phyloP scores from a whole-genome alignment of 2,329 filamentous ascomycete genomes.

The Seiridium cupressi region DNA sequence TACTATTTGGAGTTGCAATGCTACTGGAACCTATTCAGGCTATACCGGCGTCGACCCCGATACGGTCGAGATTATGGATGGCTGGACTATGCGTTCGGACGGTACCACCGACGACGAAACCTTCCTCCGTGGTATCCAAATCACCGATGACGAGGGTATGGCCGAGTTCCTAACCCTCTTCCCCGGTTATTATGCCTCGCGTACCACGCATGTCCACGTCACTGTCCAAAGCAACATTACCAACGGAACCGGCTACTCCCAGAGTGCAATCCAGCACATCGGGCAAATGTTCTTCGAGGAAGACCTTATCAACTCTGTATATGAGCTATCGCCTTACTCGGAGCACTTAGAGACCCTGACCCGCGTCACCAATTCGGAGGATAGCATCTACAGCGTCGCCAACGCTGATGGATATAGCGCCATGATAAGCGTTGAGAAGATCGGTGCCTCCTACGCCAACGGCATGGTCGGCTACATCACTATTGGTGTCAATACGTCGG shows the following conservation, averaged over 20 bases:
- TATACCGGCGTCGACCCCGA: constrained; percentile 5
- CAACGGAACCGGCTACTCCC: constrained; percentile 2
- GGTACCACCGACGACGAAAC: constrained; percentile 5
- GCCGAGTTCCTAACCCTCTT: constrained; percentile 2
- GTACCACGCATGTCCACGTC: constrained; percentile 4
- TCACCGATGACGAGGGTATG: constrained; percentile 5
- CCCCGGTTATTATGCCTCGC: constrained; percentile 1
- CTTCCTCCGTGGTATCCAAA: constrained; percentile 5
- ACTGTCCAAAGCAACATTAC: constrained; percentile 4
- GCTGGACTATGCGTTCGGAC: background rate
- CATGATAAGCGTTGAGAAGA: background rate
- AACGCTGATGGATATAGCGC: constrained; percentile 1
- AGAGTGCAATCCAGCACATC: constrained; percentile 2
- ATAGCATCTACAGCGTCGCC: background rate
- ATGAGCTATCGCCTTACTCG: constrained; percentile 1
- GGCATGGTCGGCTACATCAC: constrained; percentile 4
- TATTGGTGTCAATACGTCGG: constrained; percentile 6
- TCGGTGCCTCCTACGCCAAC: background rate
- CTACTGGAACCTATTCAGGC: constrained; percentile 5
- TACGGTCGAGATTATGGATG: background rate
- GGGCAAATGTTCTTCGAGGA: constrained; percentile 6
- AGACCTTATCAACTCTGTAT: background rate
- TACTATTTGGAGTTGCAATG: constrained; percentile 2
- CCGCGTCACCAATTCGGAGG: background rate
- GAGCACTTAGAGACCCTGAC: background rate